phyloP scores from a whole-genome alignment of 1,139 yeast genomes.

The Kodamaea anthophila region DNA sequence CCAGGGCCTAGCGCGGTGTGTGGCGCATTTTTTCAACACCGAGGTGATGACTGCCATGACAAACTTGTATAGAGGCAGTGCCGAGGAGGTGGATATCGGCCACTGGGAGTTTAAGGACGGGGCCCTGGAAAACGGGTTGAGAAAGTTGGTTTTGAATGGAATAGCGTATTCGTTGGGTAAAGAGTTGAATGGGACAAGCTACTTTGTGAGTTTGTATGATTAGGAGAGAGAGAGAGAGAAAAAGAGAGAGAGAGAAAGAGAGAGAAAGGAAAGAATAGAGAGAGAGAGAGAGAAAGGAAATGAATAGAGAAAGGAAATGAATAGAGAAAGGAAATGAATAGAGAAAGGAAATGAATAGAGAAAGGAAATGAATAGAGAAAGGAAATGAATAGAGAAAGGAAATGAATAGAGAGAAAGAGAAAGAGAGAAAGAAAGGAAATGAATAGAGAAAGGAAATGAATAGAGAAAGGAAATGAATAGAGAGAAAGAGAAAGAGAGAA shows the following conservation, averaged over 20 bases:
- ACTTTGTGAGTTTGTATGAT: constrained; percentile 24
- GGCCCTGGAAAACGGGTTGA: constrained; percentile 21
- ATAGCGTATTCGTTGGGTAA: constrained; percentile 30
- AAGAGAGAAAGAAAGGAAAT: no score
- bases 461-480: no score
- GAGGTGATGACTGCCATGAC: constrained; percentile 25
- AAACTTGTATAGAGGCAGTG: constrained; percentile 38
- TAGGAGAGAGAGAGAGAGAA: neutral
- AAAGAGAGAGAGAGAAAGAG: neutral
- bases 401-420: no score
- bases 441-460: no score
- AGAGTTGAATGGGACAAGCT: constrained; percentile 41
- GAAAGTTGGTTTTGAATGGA: constrained; percentile 30
- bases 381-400: no score
- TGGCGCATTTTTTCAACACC: constrained; percentile 29
- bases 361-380: no score
- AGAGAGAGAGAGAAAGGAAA: neutral
- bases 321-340: no score
- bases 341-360: no score
- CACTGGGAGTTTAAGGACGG: constrained; percentile 17
- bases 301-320: neutral
- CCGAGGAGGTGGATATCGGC: constrained; percentile 31
- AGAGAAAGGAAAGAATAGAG: neutral
- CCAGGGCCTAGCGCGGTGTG: constrained; percentile 17
- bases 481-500: no score